Conservation (phyloP, 352 stramenopile species). For the Phytophthora fragariaefolia region DNA sequence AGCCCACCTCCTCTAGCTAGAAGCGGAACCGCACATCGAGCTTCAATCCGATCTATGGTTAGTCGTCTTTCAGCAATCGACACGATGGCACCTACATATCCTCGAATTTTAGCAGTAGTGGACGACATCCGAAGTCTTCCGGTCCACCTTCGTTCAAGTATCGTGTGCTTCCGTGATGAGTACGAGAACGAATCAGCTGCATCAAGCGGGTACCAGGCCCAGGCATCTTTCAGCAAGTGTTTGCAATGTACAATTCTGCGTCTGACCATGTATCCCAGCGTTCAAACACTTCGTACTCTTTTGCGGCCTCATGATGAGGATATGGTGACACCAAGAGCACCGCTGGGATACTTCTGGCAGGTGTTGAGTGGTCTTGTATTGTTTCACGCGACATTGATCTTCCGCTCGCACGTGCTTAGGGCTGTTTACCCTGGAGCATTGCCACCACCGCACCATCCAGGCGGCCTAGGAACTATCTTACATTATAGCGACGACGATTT, state of each 20-base stretch:
- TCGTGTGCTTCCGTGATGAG: slow-evolving; percentile 42
- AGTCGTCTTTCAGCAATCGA: slow-evolving; percentile 33
- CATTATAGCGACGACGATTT: slow-evolving; percentile 25
- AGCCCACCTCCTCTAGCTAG: neutral
- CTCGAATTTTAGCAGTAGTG: slow-evolving; percentile 39
- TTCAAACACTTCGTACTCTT: slow-evolving; percentile 24
- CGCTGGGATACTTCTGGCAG: slow-evolving; percentile 23
- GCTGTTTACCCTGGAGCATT: slow-evolving; percentile 8
- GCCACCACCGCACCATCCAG: slow-evolving; percentile 8
- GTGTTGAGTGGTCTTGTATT: slow-evolving; percentile 49
- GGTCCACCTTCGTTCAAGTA: slow-evolving; percentile 31
- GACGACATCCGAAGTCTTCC: slow-evolving; percentile 28
- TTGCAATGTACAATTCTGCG: slow-evolving; percentile 51
- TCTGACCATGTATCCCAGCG: slow-evolving; percentile 39
- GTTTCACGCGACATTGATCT: slow-evolving; percentile 45
- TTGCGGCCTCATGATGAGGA: slow-evolving; percentile 22
- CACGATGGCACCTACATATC: slow-evolving; percentile 37
- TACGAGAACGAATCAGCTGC: slow-evolving; percentile 1
- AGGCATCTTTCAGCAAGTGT: slow-evolving; percentile 42
- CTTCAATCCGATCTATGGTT: slow-evolving; percentile 29
- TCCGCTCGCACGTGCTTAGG: slow-evolving; percentile 28
- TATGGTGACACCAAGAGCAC: neutral
- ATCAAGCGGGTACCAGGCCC: neutral
- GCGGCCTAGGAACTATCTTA: slow-evolving; percentile 5
- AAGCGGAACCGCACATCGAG: slow-evolving; percentile 10